Evolutionary conservation across 2,329 filamentous ascomycete genomes (phyloP).

Genomic region (Fusarium pseudonygamai): DNA sequence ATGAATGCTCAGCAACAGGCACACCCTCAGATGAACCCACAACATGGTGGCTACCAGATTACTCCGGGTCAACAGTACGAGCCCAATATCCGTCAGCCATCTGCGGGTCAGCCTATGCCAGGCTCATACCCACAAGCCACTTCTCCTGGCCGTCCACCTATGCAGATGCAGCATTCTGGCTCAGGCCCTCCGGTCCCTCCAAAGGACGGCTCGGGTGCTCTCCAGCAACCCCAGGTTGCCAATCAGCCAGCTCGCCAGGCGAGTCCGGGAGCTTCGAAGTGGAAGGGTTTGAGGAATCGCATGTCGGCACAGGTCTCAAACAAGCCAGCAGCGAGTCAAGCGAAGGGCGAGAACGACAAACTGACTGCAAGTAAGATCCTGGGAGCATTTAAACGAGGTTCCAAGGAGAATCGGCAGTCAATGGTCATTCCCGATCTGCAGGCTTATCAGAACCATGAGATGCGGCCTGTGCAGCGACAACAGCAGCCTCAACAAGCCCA

Average conservation of each 20-base stretch:
- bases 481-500: constrained; percentile 1
- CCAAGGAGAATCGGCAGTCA: constrained; percentile 42
- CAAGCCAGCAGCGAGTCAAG: constrained; percentile 27
- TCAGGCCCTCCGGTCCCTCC: constrained; percentile 19
- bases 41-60: constrained; percentile 20
- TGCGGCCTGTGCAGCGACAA: constrained; percentile 19
- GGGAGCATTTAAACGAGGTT: constrained; percentile 46
- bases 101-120: constrained; percentile 14
- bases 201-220: constrained; percentile 12
- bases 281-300: constrained; percentile 48
- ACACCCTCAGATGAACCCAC: neutral
- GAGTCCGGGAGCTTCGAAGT: constrained; percentile 42
- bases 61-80: constrained; percentile 25
- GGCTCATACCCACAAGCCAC: constrained; percentile 22
- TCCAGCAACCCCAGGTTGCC: constrained; percentile 10
- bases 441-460: constrained; percentile 34
- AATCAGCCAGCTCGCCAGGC: constrained; percentile 28
- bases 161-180: constrained; percentile 28
- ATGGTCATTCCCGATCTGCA: constrained; percentile 23
- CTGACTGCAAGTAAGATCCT: constrained; percentile 44
- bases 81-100: constrained; percentile 1
- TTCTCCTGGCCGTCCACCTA: constrained; percentile 15
- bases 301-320: constrained; percentile 45
- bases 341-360: constrained; percentile 37
- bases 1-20: neutral